Evolutionary conservation across 305 asterid species (phyloP).

Genomic region (Fraxinus sp.): DNA sequence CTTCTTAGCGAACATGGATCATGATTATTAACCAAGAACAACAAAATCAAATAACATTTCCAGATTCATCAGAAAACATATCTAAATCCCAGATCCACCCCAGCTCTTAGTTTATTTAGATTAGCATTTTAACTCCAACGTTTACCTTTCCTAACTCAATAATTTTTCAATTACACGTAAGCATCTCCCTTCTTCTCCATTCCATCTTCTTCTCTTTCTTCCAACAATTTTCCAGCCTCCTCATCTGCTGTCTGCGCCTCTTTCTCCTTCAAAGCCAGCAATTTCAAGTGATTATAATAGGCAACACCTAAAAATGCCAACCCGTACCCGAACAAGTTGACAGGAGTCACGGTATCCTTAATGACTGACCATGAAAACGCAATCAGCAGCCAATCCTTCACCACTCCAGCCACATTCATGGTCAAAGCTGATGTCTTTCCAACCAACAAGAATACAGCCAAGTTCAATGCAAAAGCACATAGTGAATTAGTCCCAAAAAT

Average conservation of each 20-base stretch:
- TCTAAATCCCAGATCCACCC: conserved; percentile 22
- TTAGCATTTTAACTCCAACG: neutral
- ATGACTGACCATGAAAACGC: conserved; percentile 81
- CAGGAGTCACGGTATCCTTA: conserved; percentile 62
- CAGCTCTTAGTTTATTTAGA: conserved; percentile 32
- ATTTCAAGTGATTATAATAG: conserved; percentile 56
- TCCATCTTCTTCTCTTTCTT: conserved; percentile 41
- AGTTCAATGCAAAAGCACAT: conserved; percentile 63
- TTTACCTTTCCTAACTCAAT: neutral
- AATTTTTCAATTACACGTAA: conserved; percentile 26
- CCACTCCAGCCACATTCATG: conserved; percentile 75
- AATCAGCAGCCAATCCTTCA: conserved; percentile 66
- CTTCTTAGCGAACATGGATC: neutral
- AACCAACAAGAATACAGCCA: conserved; percentile 66
- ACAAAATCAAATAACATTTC: conserved; percentile 5
- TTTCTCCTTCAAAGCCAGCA: conserved; percentile 60
- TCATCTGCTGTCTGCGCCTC: conserved; percentile 47
- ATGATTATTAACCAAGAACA: neutral
- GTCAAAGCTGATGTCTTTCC: conserved; percentile 78
- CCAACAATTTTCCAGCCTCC: conserved; percentile 45
- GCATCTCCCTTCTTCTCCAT: conserved; percentile 45
- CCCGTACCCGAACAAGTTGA: conserved; percentile 62
- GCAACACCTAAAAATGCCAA: conserved; percentile 67
- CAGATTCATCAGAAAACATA: conserved; percentile 5
- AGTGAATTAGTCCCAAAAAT: conserved; percentile 61